These are phyloP conservation scores for Penicillium polonicum DNA, from an alignment of 2,329 filamentous ascomycete species.

Conservation along the genomic window DNA sequence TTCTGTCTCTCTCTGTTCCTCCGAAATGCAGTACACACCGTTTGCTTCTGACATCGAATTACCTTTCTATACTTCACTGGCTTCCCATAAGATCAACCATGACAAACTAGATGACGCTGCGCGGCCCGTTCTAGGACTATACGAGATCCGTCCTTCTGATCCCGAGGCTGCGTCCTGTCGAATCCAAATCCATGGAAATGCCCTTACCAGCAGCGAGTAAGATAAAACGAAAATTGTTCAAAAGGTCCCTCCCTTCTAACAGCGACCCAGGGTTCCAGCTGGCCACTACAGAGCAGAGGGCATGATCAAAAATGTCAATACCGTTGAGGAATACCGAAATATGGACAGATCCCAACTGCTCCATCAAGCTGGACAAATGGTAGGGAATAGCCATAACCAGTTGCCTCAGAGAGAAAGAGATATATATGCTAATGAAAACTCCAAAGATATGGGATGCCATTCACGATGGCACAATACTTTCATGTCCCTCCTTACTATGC, in stretches of 20 bases:
- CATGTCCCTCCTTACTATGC: conserved; percentile 83
- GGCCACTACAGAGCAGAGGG: conserved; percentile 82
- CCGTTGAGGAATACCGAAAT: conserved; percentile 86
- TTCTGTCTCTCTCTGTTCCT: background rate
- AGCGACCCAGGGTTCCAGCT: conserved; percentile 57
- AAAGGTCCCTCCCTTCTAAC: conserved; percentile 5
- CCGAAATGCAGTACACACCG: conserved; percentile 71
- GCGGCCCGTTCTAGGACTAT: conserved; percentile 79
- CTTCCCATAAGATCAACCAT: conserved; percentile 90
- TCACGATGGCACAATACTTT: conserved; percentile 93
- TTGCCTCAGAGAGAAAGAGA: background rate
- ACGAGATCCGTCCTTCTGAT: conserved; percentile 74
- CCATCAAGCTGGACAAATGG: conserved; percentile 74
- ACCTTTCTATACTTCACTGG: conserved; percentile 91
- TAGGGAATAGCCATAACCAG: conserved; percentile 41
- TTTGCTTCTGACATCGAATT: conserved; percentile 94
- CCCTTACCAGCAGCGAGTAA: conserved; percentile 79
- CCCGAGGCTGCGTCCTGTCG: conserved; percentile 74
- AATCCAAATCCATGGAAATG: conserved; percentile 87
- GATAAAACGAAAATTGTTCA: conserved; percentile 35
- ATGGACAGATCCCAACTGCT: conserved; percentile 77
- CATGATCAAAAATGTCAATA: conserved; percentile 94
- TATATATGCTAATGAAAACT: conserved; percentile 14
- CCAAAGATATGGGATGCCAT: conserved; percentile 96
- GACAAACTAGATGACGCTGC: conserved; percentile 95